These are phyloP conservation scores for Lunularia cruciata DNA, from an alignment of 225 moss, liverwort and hornwort species.

Conservation along the genomic window DNA sequence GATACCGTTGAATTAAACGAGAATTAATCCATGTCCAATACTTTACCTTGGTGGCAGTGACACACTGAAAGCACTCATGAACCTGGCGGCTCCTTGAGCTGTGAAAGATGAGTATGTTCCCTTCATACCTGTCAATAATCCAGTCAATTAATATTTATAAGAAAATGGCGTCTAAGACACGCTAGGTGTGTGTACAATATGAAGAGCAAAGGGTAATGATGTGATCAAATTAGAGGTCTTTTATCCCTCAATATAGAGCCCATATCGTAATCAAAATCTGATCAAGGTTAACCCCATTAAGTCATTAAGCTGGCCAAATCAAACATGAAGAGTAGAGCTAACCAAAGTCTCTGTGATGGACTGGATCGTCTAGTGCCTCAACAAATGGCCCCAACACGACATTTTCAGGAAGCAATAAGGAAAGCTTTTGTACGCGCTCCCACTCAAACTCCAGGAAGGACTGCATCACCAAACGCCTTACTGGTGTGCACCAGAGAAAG, in stretches of 20 bases:
- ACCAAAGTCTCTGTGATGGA: conserved; percentile 69
- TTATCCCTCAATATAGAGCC: no score
- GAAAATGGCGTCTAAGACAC: no score
- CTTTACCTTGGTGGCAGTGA: conserved; percentile 64
- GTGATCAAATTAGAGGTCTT: no score
- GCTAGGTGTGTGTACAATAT: no score
- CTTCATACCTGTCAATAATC: conserved; percentile 47
- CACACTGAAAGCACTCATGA: conserved; percentile 58
- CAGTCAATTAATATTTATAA: neutral
- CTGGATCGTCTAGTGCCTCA: conserved; percentile 65
- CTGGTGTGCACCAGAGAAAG: conserved; percentile 48
- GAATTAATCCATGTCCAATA: neutral
- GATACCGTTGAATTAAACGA: neutral
- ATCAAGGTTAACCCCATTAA: no score
- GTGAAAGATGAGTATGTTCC: conserved; percentile 48
- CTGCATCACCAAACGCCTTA: conserved; percentile 73
- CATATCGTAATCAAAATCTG: no score
- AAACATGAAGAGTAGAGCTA: no score
- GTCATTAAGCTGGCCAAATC: no score
- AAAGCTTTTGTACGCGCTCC: conserved; percentile 57
- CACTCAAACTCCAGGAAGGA: conserved; percentile 72
- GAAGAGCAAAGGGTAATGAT: no score
- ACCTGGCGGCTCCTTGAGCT: conserved; percentile 62
- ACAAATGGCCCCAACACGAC: conserved; percentile 70
- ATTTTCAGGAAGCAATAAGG: conserved; percentile 61